Conservation (phyloP, 805 yeast genomes). For the Yarrowia yakushimensis region DNA sequence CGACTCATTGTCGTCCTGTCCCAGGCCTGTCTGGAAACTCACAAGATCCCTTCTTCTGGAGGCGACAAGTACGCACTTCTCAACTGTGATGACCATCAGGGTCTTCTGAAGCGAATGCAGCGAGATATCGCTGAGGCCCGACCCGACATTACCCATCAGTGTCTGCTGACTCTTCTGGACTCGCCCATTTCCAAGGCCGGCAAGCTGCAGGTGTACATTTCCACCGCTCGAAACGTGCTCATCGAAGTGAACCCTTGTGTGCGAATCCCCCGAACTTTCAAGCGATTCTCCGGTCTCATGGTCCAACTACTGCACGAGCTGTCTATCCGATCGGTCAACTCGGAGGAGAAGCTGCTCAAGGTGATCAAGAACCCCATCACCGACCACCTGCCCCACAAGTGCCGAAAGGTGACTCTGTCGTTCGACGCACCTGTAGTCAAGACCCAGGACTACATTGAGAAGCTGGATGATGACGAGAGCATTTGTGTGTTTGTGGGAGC, state of each 20-base stretch:
- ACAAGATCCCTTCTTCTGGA: slow-evolving; percentile 71
- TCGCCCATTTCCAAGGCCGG: slow-evolving; percentile 99
- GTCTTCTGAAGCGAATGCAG: slow-evolving; percentile 89
- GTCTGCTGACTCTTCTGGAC: slow-evolving; percentile 87
- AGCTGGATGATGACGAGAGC: slow-evolving; percentile 82
- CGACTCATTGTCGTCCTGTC: slow-evolving; percentile 91
- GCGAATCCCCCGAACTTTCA: slow-evolving; percentile 96
- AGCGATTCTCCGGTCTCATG: slow-evolving; percentile 96
- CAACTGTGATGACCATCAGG: slow-evolving; percentile 98
- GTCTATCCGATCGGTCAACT: slow-evolving; percentile 89
- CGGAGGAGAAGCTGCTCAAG: slow-evolving; percentile 88
- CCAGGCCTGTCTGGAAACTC: slow-evolving; percentile 94
- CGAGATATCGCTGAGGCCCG: slow-evolving; percentile 97
- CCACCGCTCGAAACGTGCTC: slow-evolving; percentile 90
- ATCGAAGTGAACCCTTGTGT: slow-evolving; percentile 95
- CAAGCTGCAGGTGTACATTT: slow-evolving; percentile 90
- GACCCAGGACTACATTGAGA: slow-evolving; percentile 81
- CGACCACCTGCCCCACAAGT: slow-evolving; percentile 93
- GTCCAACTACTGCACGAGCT: slow-evolving; percentile 91
- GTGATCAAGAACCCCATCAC: slow-evolving; percentile 97
- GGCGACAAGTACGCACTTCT: slow-evolving; percentile 91
- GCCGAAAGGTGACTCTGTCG: slow-evolving; percentile 87
- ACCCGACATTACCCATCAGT: slow-evolving; percentile 99
- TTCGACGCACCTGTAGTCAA: slow-evolving; percentile 85
- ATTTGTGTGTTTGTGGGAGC: slow-evolving; percentile 98